These are phyloP conservation scores for Polytrichum commune DNA, from an alignment of 225 moss, liverwort and hornwort species.

Conservation along the genomic window DNA sequence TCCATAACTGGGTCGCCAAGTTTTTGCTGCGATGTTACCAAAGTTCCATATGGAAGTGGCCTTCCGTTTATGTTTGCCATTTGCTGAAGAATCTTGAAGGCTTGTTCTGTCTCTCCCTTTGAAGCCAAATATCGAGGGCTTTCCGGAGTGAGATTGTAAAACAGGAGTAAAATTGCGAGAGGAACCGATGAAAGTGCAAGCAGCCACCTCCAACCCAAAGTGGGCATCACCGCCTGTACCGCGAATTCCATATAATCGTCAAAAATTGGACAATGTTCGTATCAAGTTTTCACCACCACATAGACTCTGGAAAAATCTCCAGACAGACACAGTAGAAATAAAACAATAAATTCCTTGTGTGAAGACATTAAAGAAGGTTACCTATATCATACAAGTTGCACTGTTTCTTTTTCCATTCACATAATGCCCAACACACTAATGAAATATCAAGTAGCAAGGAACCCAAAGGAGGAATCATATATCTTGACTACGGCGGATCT, in stretches of 20 bases:
- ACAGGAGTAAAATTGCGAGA: constrained; percentile 67
- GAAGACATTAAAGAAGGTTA: too few species aligned
- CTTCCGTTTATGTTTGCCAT: constrained; percentile 58
- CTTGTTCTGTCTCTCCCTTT: constrained; percentile 57
- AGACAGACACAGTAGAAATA: too few species aligned
- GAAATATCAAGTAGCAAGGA: too few species aligned
- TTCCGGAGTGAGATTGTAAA: constrained; percentile 76
- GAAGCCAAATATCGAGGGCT: constrained; percentile 77
- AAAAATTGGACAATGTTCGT: too few species aligned
- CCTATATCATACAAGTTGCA: too few species aligned
- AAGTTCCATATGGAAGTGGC: constrained; percentile 57
- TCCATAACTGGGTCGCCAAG: constrained; percentile 9
- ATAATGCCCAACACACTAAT: too few species aligned
- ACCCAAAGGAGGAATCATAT: too few species aligned
- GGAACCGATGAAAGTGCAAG: constrained; percentile 68
- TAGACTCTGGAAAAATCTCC: too few species aligned
- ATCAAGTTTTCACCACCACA: too few species aligned
- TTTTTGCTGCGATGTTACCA: constrained; percentile 25
- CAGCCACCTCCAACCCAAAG: constrained; percentile 86
- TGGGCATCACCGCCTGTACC: constrained; percentile 74
- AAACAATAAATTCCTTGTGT: too few species aligned
- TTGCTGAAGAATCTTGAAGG: constrained; percentile 54
- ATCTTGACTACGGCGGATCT: too few species aligned
- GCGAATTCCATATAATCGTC: neutral
- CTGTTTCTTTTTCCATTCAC: too few species aligned